Evolutionary conservation across 306 rosid genomes (phyloP).

Genomic region (Leucaena leucocephala): DNA sequence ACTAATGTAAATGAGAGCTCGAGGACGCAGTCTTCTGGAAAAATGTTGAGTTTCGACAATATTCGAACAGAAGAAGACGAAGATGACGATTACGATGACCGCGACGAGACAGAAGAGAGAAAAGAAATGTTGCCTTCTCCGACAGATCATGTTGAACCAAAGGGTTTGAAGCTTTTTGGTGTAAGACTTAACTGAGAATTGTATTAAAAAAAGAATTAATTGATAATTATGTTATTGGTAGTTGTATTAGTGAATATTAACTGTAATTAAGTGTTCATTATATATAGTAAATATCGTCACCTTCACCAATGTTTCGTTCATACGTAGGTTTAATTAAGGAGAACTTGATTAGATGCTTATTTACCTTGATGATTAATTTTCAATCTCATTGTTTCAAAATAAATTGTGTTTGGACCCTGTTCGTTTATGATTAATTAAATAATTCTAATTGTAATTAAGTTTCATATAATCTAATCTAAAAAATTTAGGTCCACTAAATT

Average conservation of each 20-base stretch:
- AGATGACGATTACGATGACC: not conserved
- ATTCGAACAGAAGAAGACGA: not conserved
- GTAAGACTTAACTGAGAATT: constrained; percentile 36
- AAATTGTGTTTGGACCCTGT: not conserved
- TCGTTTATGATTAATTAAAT: too few relatives aligned
- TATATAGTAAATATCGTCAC: not conserved
- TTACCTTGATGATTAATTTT: not conserved
- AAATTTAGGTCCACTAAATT: not conserved
- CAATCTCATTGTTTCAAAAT: not conserved
- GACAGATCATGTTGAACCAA: not conserved
- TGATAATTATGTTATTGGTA: not conserved
- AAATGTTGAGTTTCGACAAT: not conserved
- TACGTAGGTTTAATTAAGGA: not conserved
- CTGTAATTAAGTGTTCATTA: not conserved
- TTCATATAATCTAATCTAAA: too few relatives aligned
- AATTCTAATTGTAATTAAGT: too few relatives aligned
- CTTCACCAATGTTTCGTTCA: not conserved
- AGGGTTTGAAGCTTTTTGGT: constrained; percentile 50
- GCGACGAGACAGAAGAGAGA: not conserved
- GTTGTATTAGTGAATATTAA: not conserved
- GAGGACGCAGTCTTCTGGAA: constrained; percentile 1
- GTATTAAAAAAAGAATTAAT: too few relatives aligned
- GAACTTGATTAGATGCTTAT: not conserved
- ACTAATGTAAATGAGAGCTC: not conserved
- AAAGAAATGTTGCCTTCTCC: not conserved